A percentile compares a stretch with the other conserved stretches of the same genome.
Conservation (phyloP, 768 basidiomycete species). For the Sporobolomyces pararoseus region DNA sequence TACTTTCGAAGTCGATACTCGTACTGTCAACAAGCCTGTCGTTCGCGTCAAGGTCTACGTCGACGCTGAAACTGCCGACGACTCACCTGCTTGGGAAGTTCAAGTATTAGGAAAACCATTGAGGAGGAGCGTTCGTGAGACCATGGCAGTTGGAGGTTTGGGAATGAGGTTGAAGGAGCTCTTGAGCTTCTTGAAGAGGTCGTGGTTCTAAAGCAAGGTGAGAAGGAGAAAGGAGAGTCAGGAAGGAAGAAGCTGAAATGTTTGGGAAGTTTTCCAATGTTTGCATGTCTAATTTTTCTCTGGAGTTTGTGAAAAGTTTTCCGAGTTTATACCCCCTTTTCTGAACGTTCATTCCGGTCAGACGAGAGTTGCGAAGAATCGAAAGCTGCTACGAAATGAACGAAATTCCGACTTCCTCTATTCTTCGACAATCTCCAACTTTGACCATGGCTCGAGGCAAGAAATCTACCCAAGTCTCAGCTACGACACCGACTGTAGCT, state of each 20-base stretch:
- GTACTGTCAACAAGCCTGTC: slow-evolving; percentile 55
- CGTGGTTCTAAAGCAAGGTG: slow-evolving; percentile 18
- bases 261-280: too few species aligned
- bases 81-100: slow-evolving; percentile 49
- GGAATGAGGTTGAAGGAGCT: slow-evolving; percentile 40
- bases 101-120: slow-evolving; percentile 44
- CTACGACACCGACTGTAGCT: background rate
- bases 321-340: too few species aligned
- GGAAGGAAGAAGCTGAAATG: background rate
- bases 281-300: too few species aligned
- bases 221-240: background rate
- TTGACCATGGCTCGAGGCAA: slow-evolving; percentile 14
- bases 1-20: slow-evolving; percentile 66
- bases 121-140: background rate
- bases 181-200: slow-evolving; percentile 37
- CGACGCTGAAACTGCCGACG: slow-evolving; percentile 55
- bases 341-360: too few species aligned
- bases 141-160: slow-evolving; percentile 29
- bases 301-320: too few species aligned
- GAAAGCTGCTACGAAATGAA: too few species aligned
- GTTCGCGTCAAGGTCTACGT: slow-evolving; percentile 61
- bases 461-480: background rate
- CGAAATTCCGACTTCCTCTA: too few species aligned
- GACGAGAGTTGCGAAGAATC: background rate
- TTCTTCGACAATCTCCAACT: background rate